Conservation (phyloP, 2,329 filamentous ascomycete species). For the Colletotrichum chlorophyti region DNA sequence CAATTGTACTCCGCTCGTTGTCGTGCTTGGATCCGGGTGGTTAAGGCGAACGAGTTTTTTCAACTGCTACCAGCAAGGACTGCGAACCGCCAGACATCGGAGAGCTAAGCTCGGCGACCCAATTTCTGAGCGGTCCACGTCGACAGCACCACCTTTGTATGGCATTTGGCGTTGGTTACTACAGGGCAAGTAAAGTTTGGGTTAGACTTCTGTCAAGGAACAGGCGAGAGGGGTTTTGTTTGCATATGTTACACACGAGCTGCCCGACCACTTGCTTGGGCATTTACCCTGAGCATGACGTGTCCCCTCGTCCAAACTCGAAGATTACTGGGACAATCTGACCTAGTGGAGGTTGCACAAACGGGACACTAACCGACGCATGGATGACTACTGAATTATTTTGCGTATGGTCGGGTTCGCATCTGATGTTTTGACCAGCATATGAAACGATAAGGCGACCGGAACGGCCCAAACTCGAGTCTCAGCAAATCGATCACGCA, state of each 20-base stretch:
- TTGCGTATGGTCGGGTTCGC: slow-evolving; percentile 17
- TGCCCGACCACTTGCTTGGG: background rate
- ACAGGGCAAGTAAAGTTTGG: background rate
- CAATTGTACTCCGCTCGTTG: background rate
- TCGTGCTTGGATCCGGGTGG: background rate
- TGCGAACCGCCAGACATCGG: background rate
- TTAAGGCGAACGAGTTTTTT: background rate
- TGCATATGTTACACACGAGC: background rate
- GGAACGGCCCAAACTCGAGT: slow-evolving; percentile 10
- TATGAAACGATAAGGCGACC: slow-evolving; percentile 18
- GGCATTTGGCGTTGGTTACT: background rate
- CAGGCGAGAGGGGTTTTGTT: slow-evolving; percentile 22
- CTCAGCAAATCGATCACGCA: background rate
- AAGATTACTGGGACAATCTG: slow-evolving; percentile 5
- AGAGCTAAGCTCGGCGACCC: background rate
- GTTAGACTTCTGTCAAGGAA: background rate
- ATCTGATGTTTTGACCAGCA: slow-evolving; percentile 14
- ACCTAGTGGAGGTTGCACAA: slow-evolving; percentile 14
- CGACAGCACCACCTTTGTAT: slow-evolving; percentile 1
- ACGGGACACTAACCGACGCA: slow-evolving; percentile 15
- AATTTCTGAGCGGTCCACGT: slow-evolving; percentile 1
- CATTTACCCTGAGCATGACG: slow-evolving; percentile 10
- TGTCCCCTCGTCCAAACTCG: slow-evolving; percentile 8
- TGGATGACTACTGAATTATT: slow-evolving; percentile 15
- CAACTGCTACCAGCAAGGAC: background rate